These are phyloP conservation scores for Pseudomonodictys pantanalensis DNA, from an alignment of 495 filamentous ascomycete species.

Conservation along the genomic window DNA sequence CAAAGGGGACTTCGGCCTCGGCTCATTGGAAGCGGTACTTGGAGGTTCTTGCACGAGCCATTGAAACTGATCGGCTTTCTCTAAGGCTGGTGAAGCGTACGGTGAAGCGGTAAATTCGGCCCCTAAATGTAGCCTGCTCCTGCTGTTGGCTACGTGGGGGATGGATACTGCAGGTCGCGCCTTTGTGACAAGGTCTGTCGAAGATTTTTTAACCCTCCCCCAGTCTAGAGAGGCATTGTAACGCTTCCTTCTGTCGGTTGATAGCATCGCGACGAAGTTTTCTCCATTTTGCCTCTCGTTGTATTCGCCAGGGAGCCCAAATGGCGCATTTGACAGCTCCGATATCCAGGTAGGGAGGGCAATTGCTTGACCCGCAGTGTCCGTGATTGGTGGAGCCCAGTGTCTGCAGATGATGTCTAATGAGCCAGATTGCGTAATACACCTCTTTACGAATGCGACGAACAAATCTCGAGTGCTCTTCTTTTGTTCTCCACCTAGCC, in stretches of 20 bases:
- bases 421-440: neutral
- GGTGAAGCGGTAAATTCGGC: too few species aligned
- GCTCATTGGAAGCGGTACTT: too few species aligned
- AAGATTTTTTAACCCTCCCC: too few species aligned
- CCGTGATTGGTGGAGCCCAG: constrained; percentile 4
- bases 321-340: neutral
- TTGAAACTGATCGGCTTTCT: too few species aligned
- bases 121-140: too few species aligned
- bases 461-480: neutral
- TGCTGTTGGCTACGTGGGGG: too few species aligned
- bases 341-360: neutral
- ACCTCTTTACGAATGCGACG: neutral
- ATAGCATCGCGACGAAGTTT: neutral
- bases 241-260: neutral
- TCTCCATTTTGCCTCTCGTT: neutral
- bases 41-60: too few species aligned
- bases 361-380: neutral
- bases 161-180: too few species aligned
- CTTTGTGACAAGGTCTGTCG: too few species aligned
- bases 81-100: too few species aligned
- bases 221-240: too few species aligned
- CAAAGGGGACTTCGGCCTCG: too few species aligned
- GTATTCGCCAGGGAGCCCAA: neutral
- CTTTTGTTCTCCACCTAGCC: neutral
- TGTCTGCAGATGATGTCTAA: constrained; percentile 22